Evolutionary conservation across 2,329 filamentous ascomycete species (phyloP).

Genomic region (Didymella lethalis): DNA sequence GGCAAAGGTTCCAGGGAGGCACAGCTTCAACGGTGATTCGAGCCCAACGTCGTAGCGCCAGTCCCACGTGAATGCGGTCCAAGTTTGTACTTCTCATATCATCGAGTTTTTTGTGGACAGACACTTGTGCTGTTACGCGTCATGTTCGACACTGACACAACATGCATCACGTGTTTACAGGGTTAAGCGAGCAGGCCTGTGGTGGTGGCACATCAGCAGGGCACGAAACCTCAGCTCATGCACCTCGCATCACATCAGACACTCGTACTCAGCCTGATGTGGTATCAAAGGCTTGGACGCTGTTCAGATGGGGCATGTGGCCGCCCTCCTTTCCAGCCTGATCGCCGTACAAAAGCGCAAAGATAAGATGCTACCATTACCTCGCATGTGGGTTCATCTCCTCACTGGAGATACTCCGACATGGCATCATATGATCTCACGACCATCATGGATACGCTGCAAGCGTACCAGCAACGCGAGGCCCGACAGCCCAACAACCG

Average conservation of each 20-base stretch:
- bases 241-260: neutral
- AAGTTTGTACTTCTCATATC: neutral
- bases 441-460: neutral
- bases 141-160: neutral
- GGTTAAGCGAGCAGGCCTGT: neutral
- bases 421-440: neutral
- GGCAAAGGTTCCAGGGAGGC: too few species aligned
- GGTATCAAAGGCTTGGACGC: too few species aligned
- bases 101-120: fast-evolving
- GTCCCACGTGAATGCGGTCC: too few species aligned
- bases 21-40: too few species aligned
- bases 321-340: neutral
- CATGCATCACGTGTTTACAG: neutral
- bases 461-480: neutral
- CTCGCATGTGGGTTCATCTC: neutral
- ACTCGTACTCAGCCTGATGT: neutral
- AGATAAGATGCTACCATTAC: neutral
- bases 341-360: neutral
- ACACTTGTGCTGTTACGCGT: neutral
- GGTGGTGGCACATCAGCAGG: neutral
- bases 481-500: neutral
- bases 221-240: neutral
- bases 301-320: neutral
- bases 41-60: too few species aligned
- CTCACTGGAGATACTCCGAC: neutral